Base-by-base conservation (phyloP, 73 alveolate genomes). In the Paramecium caudatum region DNA sequence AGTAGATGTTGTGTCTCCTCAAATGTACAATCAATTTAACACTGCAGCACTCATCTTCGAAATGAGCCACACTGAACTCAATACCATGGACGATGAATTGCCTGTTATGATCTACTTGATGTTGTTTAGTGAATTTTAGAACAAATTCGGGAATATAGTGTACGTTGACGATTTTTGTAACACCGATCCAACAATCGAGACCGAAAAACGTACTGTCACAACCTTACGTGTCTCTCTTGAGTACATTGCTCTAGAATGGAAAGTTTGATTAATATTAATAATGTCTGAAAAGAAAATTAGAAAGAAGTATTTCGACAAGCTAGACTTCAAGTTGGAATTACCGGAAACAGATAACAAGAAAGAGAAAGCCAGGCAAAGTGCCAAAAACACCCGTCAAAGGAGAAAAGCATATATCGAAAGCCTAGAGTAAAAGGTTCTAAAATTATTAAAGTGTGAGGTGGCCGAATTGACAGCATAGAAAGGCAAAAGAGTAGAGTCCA, bases 131-230 rank as follows among this genome's bases (percentile, higher is more conserved):
- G 88, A 74, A 45, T 74, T 74, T 41, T 36, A 74, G 47, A 74
- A 74, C 19, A 74, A 45, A 41, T 74, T 27, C 19, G 88, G 47
- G 15, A 39, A 45, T 2, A 74, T 74, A 21, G 47, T 17, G 30
- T 43, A 3, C 19, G 30, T 74, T 45, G 88, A 74, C 19, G 88
- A 74, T 19, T 74, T 74, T 10, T 74, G 88, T 74, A 74, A 74
- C 43, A 74, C 88, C 9, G 88, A 74, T 74, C 88, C 88, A 13
- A 74, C 88, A 12, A 74, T 74, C 16, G 88, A 74, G 16, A 41
- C 65, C 17, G 88, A 74, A 13, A 74, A 74, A 74, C 36, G 88
- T 19, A 74, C 47, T 15, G 43, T 74, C 5, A 74, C 88, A 16
- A 74, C 62, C 43, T 30, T 74, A 5, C 36, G 68, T 21, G 88